A percentile compares a stretch with the other conserved stretches of the same genome.
Conservation (phyloP, 768 basidiomycete genomes). For the Mycena leptocephala region DNA sequence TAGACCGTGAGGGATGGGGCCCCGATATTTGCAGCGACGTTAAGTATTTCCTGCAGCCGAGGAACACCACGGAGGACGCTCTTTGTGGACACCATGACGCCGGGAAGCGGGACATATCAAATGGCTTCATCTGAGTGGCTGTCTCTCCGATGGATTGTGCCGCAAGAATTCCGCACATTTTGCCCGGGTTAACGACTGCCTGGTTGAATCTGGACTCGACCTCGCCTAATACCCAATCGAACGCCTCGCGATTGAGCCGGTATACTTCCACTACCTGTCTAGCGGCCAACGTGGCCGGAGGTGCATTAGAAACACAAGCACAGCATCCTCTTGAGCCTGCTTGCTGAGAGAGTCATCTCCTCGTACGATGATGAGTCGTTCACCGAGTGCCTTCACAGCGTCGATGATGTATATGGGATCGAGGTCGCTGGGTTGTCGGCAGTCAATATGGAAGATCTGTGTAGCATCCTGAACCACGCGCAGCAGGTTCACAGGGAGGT, state of each 20-base stretch:
- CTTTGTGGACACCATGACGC: constrained; percentile 99
- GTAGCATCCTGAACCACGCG: constrained; percentile 96
- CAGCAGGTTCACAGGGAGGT: constrained; percentile 94
- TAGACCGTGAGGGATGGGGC: constrained; percentile 97
- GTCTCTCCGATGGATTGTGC: constrained; percentile 99
- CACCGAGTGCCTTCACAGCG: constrained; percentile 78
- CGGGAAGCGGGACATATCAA: constrained; percentile 99
- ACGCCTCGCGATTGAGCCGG: constrained; percentile 93
- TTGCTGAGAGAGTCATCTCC: constrained; percentile 83
- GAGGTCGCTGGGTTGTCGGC: constrained; percentile 93
- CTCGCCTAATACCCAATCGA: constrained; percentile 98
- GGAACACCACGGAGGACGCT: constrained; percentile 99
- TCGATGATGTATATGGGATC: constrained; percentile 91
- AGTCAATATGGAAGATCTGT: constrained; percentile 98
- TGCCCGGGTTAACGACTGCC: constrained; percentile 92
- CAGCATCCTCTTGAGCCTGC: constrained; percentile 91
- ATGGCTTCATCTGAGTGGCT: constrained; percentile 99
- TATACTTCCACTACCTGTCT: constrained; percentile 91
- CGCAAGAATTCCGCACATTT: constrained; percentile 98
- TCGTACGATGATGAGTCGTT: constrained; percentile 89
- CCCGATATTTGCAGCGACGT: constrained; percentile 98
- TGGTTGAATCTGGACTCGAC: constrained; percentile 97
- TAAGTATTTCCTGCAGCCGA: constrained; percentile 99
- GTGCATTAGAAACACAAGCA: constrained; percentile 94
- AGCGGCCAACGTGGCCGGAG: constrained; percentile 89